Base-by-base conservation (phyloP, 2,329 filamentous ascomycete genomes). In the Lasiodiplodia hormozganensis region DNA sequence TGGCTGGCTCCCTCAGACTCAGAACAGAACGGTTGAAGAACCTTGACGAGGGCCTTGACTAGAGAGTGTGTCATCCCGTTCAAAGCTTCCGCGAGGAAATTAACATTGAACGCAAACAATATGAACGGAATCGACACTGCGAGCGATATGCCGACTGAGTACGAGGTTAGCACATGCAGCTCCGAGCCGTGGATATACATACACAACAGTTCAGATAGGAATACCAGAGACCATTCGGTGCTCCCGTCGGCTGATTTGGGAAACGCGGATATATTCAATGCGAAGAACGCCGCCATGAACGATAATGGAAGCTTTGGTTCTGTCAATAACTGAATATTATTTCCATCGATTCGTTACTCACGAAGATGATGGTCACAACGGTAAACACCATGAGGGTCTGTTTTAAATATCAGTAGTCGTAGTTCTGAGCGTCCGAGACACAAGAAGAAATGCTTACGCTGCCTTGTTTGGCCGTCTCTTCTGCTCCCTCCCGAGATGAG, bases 401-500 rank as follows among this genome's bases (percentile, higher is more conserved):
- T 14, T 12, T 11, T 14, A 4, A 38, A 0, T 38, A 28, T 28
- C 28, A 28, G 28, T 6, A 28, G 28, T 28, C 28, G 4, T 11
- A 38, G 36, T 11, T 11, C 12, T 12, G 10, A 11, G 36, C 2
- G 11, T 5, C 14, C 4, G 11, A 38, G 3, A 14, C 8, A 4
- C 11, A 12, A 12, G 36, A 4, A 38, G 36, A 4, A 12, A 1
- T 11, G 36, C 36, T 38, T 38, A 38, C 36, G 4, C 85, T 49
- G 2, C 80, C 84, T 78, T 90, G 83, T 8, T 85, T 82, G 0
- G 87, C 86, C 0, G 88, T 89, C 0, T 86, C 85, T 2, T 86
- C 84, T 0, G 89, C 88, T 75, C 90, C 88, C 62, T 90, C 86
- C n/a, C 85, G 81, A 0, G 86, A 84, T 66, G 86, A 90, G 2